These are phyloP conservation scores for Penicillium sp. DNA, from an alignment of 2,329 filamentous ascomycete genomes.

Conservation along the genomic window DNA sequence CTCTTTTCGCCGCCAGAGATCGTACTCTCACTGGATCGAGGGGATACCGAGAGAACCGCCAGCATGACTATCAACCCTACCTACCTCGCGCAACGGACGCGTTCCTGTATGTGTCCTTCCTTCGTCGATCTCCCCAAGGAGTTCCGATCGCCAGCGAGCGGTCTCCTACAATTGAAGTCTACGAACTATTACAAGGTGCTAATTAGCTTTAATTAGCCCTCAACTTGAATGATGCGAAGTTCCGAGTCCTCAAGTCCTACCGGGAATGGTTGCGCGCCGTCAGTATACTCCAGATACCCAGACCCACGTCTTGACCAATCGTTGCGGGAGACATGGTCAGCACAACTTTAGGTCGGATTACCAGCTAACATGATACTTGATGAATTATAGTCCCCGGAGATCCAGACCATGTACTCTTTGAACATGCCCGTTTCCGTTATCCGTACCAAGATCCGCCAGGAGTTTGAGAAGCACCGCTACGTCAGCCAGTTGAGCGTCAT, in stretches of 20 bases:
- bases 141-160: constrained; percentile 19
- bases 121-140: constrained; percentile 13
- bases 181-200: constrained; percentile 14
- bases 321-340: neutral
- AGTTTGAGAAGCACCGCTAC: constrained; percentile 94
- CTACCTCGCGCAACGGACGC: constrained; percentile 79
- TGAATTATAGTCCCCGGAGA: constrained; percentile 76
- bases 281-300: constrained; percentile 49
- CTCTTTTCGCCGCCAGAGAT: constrained; percentile 17
- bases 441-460: constrained; percentile 90
- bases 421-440: constrained; percentile 83
- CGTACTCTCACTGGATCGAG: constrained; percentile 20
- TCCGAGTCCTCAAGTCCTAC: constrained; percentile 84
- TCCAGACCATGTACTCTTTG: constrained; percentile 95
- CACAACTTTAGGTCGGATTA: neutral
- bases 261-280: constrained; percentile 95
- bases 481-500: constrained; percentile 85
- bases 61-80: constrained; percentile 89
- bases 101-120: constrained; percentile 64
- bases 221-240: constrained; percentile 87
- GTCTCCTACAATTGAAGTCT: constrained; percentile 14
- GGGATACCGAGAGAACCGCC: constrained; percentile 21
- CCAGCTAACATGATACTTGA: constrained; percentile 1
- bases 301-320: constrained; percentile 3
- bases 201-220: constrained; percentile 59